These are phyloP conservation scores for Melastoma malabathricum DNA, from an alignment of 345 rosid genomes.

Conservation along the genomic window DNA sequence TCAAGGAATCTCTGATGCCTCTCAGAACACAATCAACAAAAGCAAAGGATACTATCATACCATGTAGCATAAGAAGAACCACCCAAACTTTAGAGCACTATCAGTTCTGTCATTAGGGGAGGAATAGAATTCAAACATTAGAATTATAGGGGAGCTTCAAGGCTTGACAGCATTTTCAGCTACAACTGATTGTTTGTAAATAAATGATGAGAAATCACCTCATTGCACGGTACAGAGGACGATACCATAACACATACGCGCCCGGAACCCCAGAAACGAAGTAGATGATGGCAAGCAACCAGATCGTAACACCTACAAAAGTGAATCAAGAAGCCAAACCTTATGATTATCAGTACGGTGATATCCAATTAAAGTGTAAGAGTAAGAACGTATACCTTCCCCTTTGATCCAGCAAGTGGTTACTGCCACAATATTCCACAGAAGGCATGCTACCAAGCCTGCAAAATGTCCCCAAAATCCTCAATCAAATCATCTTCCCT, in stretches of 20 bases:
- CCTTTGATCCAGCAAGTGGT: slow-evolving; percentile 88
- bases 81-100: slow-evolving; percentile 89
- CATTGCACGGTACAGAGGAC: slow-evolving; percentile 91
- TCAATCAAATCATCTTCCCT: too few relatives aligned
- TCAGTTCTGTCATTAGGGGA: slow-evolving; percentile 55
- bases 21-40: neutral
- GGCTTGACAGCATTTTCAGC: neutral
- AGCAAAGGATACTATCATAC: slow-evolving; percentile 24
- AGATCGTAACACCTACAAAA: slow-evolving; percentile 61
- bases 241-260: slow-evolving; percentile 80
- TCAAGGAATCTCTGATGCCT: neutral
- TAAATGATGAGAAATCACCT: slow-evolving; percentile 33
- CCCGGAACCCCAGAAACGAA: slow-evolving; percentile 85
- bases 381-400: slow-evolving; percentile 39
- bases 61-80: slow-evolving; percentile 70
- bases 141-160: neutral
- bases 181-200: too few relatives aligned
- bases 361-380: slow-evolving; percentile 2
- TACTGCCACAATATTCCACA: slow-evolving; percentile 82
- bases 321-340: slow-evolving; percentile 9
- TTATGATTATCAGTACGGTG: slow-evolving; percentile 1
- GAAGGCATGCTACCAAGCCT: slow-evolving; percentile 70
- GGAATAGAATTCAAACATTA: neutral
- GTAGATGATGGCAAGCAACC: slow-evolving; percentile 95
- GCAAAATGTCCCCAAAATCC: slow-evolving; percentile 10